Conservation (phyloP, 805 yeast genomes). For the Metschnikowia borealis region DNA sequence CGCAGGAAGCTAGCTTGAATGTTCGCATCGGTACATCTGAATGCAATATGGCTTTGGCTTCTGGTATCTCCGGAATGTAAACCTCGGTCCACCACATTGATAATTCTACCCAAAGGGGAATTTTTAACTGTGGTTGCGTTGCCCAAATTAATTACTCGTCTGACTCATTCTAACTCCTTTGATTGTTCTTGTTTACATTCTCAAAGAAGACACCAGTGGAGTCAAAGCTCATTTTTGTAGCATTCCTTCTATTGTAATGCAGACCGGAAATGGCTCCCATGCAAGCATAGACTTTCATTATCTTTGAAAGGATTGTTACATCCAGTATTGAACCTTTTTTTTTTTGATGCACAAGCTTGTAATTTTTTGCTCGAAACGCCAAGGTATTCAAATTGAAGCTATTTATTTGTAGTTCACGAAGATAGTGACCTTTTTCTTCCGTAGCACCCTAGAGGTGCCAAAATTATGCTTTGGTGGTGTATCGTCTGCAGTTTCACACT, state of each 20-base stretch:
- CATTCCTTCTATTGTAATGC: neutral
- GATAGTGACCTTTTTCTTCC: neutral
- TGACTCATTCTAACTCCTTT: neutral
- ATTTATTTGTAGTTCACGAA: neutral
- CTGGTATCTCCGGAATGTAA: too few relatives aligned
- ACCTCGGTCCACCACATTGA: neutral
- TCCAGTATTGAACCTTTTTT: neutral
- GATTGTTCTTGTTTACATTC: neutral
- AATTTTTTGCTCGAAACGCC: neutral
- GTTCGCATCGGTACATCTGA: conserved; percentile 1
- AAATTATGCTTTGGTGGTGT: neutral
- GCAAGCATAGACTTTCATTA: neutral
- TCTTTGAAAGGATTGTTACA: neutral
- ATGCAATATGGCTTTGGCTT: neutral
- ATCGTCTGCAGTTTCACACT: too few relatives aligned
- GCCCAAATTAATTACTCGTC: neutral
- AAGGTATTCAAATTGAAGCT: neutral
- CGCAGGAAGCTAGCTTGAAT: neutral
- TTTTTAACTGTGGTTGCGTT: neutral
- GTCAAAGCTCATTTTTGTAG: neutral
- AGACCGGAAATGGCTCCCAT: neutral
- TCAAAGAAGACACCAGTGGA: neutral
- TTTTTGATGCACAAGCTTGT: neutral
- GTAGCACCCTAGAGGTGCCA: neutral
- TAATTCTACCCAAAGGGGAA: neutral